Evolutionary conservation across 2,329 filamentous ascomycete genomes (phyloP), one percentile per base, ranked within the genome.

Genomic region (Colletotrichum magnum): DNA sequence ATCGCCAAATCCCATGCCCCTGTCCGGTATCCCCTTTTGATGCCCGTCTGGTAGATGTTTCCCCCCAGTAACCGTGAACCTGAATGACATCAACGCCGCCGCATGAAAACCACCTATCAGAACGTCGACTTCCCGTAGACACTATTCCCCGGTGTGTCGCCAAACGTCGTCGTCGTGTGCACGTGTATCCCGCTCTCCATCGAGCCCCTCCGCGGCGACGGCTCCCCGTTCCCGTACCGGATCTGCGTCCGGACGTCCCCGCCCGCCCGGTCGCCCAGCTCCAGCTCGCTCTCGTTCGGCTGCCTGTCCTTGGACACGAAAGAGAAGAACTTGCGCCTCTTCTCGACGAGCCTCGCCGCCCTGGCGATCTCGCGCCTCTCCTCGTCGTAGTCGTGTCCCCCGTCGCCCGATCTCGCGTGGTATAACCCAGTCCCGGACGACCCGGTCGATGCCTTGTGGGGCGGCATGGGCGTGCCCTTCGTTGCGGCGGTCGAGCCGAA

Each of bases 201-300:
- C 12, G 70, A 72, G 28, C 36, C 61, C 28, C 47, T 16, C 58
- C 58, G 32, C n/a, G 45, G 47, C 56, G 13, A 28, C 6, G 26
- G 6, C 24, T 16, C 57, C 9, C 24, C 59, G 1, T 66, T 54
- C 9, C 43, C 62, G 16, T 56, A 28, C 48, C 61, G 70, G 32
- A 79, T 78, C 26, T 79, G 72, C 32, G 78, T 79, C 51, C 73
- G 73, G 12, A 79, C 78, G 32, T 78, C 72, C 26, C 78, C 77
- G 4, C 70, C 63, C 13, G 72, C 63, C 69, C 77, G 78, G 53
- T 80, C 77, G 3, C 77, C 78, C 15, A 79, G 69, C 18, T 76
- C 74, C 16, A 78, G 60, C 50, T 75, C 68, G 47, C 75, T 79
- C 56, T 77, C 76, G 64, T 64, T 73, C 48, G 51, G 69, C 39